phyloP scores from a whole-genome alignment of 805 yeast species.

The Candida anglica region DNA sequence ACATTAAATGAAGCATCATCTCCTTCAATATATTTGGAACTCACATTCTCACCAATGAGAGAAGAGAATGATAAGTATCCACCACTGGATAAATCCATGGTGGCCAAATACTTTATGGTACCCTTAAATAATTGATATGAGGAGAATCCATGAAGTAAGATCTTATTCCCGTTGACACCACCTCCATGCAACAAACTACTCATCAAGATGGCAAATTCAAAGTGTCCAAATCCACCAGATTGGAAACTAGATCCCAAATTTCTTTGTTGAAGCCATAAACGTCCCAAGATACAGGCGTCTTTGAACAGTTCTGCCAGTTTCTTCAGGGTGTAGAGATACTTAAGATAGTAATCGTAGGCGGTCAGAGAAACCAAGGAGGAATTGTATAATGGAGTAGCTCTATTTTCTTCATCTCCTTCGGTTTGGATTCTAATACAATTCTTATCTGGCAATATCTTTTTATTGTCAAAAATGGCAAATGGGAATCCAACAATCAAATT shows the following conservation, averaged over 20 bases:
- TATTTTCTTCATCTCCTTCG: constrained; percentile 22
- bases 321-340: constrained; percentile 70
- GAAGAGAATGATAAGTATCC: constrained; percentile 72
- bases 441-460: constrained; percentile 73
- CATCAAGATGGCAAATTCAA: constrained; percentile 80
- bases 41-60: constrained; percentile 39
- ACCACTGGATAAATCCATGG: constrained; percentile 64
- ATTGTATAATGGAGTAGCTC: constrained; percentile 78
- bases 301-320: constrained; percentile 76
- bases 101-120: constrained; percentile 74
- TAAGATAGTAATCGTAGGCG: constrained; percentile 64
- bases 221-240: constrained; percentile 85
- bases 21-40: constrained; percentile 40
- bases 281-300: constrained; percentile 83
- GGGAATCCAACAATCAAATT: constrained; percentile 74
- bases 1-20: constrained; percentile 62
- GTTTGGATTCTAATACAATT: constrained; percentile 76
- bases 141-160: constrained; percentile 82
- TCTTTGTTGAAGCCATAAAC: constrained; percentile 87
- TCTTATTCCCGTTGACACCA: constrained; percentile 68
- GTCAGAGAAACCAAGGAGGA: constrained; percentile 71
- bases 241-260: constrained; percentile 65
- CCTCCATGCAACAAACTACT: constrained; percentile 83
- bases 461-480: constrained; percentile 62
- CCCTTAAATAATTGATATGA: constrained; percentile 93